phyloP scores from a whole-genome alignment of 352 stramenopile species.

The Globisporangium solare region DNA sequence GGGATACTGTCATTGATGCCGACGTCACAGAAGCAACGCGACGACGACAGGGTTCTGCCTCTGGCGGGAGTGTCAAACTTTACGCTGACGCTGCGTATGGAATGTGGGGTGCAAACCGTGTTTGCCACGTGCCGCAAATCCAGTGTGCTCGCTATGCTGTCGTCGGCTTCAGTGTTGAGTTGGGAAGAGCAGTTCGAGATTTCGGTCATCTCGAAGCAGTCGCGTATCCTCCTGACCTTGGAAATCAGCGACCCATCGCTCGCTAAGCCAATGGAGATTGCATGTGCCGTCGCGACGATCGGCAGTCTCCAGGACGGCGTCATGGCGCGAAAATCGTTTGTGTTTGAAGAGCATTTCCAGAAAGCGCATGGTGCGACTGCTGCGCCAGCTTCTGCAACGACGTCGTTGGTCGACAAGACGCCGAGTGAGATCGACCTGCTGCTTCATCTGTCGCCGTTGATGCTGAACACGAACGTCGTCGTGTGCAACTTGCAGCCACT shows the following conservation, averaged over 20 bases:
- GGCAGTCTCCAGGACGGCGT: conserved; percentile 34
- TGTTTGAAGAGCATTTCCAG: conserved; percentile 55
- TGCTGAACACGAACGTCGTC: conserved; percentile 37
- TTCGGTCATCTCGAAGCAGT: conserved; percentile 25
- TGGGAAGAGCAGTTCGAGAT: conserved; percentile 74
- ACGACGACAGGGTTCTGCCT: conserved; percentile 21
- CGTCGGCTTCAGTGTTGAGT: conserved; percentile 25
- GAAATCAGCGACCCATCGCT: conserved; percentile 37
- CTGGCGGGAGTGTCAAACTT: conserved; percentile 20
- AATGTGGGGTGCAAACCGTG: conserved; percentile 39
- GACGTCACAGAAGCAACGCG: conserved; percentile 22
- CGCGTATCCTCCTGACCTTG: conserved; percentile 35
- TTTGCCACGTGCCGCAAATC: conserved; percentile 43
- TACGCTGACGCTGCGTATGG: conserved; percentile 41
- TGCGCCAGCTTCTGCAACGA: neutral
- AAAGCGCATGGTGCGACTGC: conserved; percentile 14
- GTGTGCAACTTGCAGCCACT: conserved; percentile 27
- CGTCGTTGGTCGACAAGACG: neutral
- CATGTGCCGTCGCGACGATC: conserved; percentile 30
- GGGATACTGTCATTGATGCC: conserved; percentile 10
- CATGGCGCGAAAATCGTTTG: conserved; percentile 20
- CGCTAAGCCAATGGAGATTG: conserved; percentile 37
- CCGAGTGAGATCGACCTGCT: conserved; percentile 47
- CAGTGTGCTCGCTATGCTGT: conserved; percentile 29
- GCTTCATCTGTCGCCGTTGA: conserved; percentile 55